These are phyloP conservation scores for Pseudomonodictys pantanalensis DNA, from an alignment of 495 filamentous ascomycete species.

Conservation along the genomic window DNA sequence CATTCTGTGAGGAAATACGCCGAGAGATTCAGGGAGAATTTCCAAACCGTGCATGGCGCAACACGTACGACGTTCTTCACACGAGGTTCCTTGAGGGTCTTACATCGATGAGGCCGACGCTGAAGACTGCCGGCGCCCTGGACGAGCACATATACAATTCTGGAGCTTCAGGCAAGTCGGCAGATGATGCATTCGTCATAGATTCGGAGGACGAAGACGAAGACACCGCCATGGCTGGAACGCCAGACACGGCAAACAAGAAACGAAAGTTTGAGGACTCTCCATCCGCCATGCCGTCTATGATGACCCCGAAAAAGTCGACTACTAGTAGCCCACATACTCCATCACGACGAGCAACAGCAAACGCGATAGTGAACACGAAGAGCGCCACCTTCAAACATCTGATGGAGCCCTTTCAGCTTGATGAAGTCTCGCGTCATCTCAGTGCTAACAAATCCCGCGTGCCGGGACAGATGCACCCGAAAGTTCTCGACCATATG, in stretches of 20 bases:
- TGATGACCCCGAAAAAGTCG: not conserved
- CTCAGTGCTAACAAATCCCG: not conserved
- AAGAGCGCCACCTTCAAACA: not conserved
- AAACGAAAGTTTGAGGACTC: not conserved
- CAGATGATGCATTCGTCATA: slow-evolving; percentile 33
- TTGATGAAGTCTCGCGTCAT: not conserved
- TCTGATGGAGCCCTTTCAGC: not conserved
- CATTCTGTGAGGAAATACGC: not conserved
- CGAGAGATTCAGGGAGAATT: slow-evolving; percentile 11
- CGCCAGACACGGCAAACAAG: slow-evolving; percentile 2
- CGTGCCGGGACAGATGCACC: slow-evolving; percentile 3
- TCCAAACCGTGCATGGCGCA: not conserved
- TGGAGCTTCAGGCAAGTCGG: slow-evolving; percentile 25
- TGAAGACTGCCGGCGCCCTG: not conserved
- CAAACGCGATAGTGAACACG: not conserved
- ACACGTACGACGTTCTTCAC: slow-evolving; percentile 1
- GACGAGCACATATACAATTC: not conserved
- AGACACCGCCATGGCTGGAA: not conserved
- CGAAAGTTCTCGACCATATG: slow-evolving; percentile 16
- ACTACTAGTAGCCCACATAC: not conserved
- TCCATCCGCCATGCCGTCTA: not conserved
- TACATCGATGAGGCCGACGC: not conserved
- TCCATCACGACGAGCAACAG: not conserved
- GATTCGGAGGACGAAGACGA: slow-evolving; percentile 17
- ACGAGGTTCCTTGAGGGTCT: not conserved